Conservation (phyloP, 75 land plant species). For the Picea glauca region DNA sequence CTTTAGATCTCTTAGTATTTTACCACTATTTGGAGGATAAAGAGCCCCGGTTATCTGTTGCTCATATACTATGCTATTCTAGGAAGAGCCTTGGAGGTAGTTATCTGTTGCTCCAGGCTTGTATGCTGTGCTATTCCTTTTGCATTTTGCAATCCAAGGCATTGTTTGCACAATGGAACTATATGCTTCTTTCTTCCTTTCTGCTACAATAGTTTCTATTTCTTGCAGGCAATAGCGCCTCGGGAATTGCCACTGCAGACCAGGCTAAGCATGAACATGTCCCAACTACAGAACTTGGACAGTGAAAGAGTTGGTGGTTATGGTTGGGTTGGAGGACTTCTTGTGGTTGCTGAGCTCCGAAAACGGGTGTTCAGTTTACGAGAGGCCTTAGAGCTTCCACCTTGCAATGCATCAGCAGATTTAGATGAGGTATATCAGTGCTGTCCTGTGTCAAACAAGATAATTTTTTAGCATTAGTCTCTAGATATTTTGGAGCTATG, state of each 20-base stretch:
- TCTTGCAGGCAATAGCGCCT: conserved; percentile 20
- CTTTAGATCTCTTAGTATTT: not conserved
- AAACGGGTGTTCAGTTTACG: conserved; percentile 10
- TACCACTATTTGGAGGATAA: not conserved
- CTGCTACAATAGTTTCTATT: not conserved
- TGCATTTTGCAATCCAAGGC: not conserved
- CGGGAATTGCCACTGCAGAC: conserved; percentile 17
- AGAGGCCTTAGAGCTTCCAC: conserved; percentile 32
- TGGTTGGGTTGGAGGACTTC: conserved; percentile 29
- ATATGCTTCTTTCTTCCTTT: not conserved
- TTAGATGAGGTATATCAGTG: conserved; percentile 28
- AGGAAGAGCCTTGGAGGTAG: not conserved
- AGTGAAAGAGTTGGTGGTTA: conserved; percentile 22
- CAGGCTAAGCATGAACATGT: conserved; percentile 20
- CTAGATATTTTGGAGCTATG: conserved; percentile 30
- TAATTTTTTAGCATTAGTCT: conserved; percentile 4
- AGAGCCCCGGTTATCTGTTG: conserved; percentile 17
- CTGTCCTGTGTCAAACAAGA: not conserved
- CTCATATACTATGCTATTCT: not conserved
- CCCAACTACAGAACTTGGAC: conserved; percentile 16
- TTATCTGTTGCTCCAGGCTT: not conserved
- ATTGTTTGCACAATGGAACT: not conserved
- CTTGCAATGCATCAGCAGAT: conserved; percentile 23
- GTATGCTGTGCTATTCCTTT: not conserved
- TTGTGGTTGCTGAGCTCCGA: conserved; percentile 17